Evolutionary conservation across 2,329 filamentous ascomycete species (phyloP).

Genomic region (Talaromyces islandicus): DNA sequence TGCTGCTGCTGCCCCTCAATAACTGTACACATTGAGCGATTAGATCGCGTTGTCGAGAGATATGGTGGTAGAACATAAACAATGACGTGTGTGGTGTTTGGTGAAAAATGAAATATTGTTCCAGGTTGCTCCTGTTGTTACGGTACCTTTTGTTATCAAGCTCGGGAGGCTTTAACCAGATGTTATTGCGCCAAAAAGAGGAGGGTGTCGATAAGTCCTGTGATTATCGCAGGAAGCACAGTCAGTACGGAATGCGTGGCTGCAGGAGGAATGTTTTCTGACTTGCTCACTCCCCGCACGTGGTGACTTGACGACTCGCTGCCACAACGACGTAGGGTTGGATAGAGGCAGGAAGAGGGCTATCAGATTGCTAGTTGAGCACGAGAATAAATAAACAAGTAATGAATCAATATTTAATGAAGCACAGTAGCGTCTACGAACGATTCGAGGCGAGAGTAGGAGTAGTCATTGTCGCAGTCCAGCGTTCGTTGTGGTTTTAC

Average conservation of each 20-base stretch:
- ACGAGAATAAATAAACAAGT: neutral
- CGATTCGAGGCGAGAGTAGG: neutral
- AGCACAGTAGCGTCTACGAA: neutral
- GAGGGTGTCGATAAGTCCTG: neutral
- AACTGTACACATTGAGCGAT: slow-evolving; percentile 34
- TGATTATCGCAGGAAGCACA: neutral
- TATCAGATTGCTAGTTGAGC: neutral
- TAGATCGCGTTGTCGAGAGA: slow-evolving; percentile 34
- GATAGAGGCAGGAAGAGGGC: neutral
- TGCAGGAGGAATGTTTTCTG: neutral
- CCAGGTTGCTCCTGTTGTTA: slow-evolving; percentile 6
- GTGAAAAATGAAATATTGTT: slow-evolving; percentile 4
- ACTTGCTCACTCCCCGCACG: neutral
- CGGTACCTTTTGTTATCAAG: slow-evolving; percentile 11
- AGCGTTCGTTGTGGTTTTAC: slow-evolving; percentile 20
- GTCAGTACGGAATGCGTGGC: neutral
- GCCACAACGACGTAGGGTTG: neutral
- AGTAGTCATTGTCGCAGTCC: neutral
- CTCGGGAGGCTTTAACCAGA: neutral
- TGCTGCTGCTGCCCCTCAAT: slow-evolving; percentile 25
- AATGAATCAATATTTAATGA: neutral
- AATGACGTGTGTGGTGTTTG: neutral
- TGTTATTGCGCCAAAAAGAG: neutral
- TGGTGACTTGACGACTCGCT: neutral
- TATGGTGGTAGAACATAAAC: slow-evolving; percentile 37